These are phyloP conservation scores for Globisporangium okanoganense DNA, from an alignment of 352 stramenopile species.

Conservation along the genomic window DNA sequence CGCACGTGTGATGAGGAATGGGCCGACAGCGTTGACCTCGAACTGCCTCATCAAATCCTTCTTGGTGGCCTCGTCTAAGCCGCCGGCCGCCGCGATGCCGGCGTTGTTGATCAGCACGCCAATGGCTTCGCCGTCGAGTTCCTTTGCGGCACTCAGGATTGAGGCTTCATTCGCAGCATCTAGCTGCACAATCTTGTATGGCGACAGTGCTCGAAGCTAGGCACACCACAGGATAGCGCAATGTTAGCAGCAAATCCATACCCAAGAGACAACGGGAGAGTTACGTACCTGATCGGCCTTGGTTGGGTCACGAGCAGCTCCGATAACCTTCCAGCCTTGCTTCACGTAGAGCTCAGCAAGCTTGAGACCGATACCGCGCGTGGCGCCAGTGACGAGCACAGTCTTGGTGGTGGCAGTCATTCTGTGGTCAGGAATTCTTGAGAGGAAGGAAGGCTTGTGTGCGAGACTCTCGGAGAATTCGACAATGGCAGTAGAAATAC, in stretches of 20 bases:
- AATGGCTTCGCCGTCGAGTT: conserved; percentile 19
- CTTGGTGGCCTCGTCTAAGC: conserved; percentile 12
- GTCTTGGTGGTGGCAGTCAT: too few species aligned
- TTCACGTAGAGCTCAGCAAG: conserved; percentile 1
- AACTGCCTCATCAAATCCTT: conserved; percentile 24
- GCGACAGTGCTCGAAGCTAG: too few species aligned
- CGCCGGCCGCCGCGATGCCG: conserved; percentile 16
- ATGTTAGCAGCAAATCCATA: too few species aligned
- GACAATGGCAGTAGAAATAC: too few species aligned
- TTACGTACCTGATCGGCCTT: conserved; percentile 26
- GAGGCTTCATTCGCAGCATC: conserved; percentile 21
- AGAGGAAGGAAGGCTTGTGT: too few species aligned
- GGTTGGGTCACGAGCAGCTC: conserved; percentile 20
- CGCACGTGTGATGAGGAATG: conserved; percentile 26
- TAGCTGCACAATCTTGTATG: conserved; percentile 20
- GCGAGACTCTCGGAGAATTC: too few species aligned
- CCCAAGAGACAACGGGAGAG: too few species aligned
- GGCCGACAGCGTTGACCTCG: conserved; percentile 34
- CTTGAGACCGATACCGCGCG: background rate
- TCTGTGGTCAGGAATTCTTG: too few species aligned
- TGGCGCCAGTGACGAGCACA: background rate
- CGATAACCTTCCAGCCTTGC: conserved; percentile 1
- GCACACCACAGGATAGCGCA: too few species aligned
- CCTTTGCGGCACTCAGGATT: conserved; percentile 13
- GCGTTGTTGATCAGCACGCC: conserved; percentile 47